phyloP scores from a whole-genome alignment of 257 asterid genomes.

The Fraxinus anomala region DNA sequence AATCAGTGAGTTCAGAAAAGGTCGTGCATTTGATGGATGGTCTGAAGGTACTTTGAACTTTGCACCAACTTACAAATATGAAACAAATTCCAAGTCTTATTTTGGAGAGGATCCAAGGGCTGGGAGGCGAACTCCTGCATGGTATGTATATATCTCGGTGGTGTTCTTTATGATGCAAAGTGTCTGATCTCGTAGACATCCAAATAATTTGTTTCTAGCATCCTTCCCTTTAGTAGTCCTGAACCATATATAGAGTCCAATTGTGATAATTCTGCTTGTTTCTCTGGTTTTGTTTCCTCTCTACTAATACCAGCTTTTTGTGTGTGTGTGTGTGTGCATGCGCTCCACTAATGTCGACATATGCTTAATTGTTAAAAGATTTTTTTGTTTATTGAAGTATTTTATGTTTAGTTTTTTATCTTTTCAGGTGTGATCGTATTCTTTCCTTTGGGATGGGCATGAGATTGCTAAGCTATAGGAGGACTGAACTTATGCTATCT shows the following conservation, averaged over 20 bases:
- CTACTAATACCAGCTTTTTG: not conserved
- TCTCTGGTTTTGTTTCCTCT: not conserved
- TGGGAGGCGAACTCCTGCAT: constrained; percentile 89
- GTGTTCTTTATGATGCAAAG: not conserved
- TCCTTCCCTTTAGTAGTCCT: not conserved
- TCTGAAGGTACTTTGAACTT: constrained; percentile 79
- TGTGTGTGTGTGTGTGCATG: not conserved
- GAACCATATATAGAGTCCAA: not conserved
- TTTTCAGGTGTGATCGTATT: constrained; percentile 86
- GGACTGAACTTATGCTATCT: constrained; percentile 72
- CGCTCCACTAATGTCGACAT: too few relatives aligned
- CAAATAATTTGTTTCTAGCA: not conserved
- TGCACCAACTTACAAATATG: constrained; percentile 94
- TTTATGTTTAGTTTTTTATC: not conserved
- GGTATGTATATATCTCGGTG: constrained; percentile 50
- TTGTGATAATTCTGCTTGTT: constrained; percentile 10
- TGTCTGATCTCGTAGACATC: not conserved
- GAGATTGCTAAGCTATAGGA: constrained; percentile 62
- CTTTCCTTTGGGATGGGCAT: constrained; percentile 83
- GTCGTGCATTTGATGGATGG: constrained; percentile 94
- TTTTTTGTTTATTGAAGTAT: not conserved
- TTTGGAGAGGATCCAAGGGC: constrained; percentile 65
- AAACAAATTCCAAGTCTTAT: constrained; percentile 65
- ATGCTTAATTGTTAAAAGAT: too few relatives aligned
- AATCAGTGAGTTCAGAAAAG: constrained; percentile 69